Percentiles rank a stretch among this genome's conserved stretches.
Evolutionary conservation across 495 filamentous ascomycete genomes (phyloP).

Genomic region (Podospora pseudopauciseta): DNA sequence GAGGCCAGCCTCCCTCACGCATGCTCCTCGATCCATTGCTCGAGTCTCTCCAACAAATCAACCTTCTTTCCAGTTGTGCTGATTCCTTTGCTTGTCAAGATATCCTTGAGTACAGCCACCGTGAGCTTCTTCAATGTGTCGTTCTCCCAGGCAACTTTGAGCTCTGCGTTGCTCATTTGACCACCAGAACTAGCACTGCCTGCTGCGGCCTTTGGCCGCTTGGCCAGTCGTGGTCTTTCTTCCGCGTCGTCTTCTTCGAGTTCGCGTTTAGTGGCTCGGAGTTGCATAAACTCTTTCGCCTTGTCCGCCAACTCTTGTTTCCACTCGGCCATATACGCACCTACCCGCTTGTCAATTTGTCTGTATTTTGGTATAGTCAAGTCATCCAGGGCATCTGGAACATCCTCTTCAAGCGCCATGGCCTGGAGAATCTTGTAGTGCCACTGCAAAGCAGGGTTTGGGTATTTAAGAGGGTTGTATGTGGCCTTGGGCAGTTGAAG

Average conservation of each 20-base stretch:
- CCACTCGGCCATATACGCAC: constrained; percentile 74
- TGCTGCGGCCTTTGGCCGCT: constrained; percentile 36
- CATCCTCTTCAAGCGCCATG: constrained; percentile 85
- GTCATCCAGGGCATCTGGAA: constrained; percentile 76
- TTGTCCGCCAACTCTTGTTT: constrained; percentile 58
- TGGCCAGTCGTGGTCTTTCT: constrained; percentile 39
- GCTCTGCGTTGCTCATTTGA: constrained; percentile 49
- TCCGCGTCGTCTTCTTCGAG: constrained; percentile 38
- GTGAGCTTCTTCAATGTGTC: constrained; percentile 67
- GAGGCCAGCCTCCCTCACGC: constrained; percentile 18
- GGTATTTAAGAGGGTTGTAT: constrained; percentile 83
- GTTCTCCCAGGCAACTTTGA: constrained; percentile 58
- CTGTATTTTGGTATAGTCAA: constrained; percentile 78
- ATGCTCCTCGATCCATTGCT: constrained; percentile 67
- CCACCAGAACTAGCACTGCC: constrained; percentile 25
- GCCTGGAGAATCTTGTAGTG: constrained; percentile 94
- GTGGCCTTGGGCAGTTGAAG: constrained; percentile 81
- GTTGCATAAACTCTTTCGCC: constrained; percentile 33
- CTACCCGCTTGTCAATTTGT: constrained; percentile 79
- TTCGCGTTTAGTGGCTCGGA: constrained; percentile 43
- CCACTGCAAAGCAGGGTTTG: constrained; percentile 96
- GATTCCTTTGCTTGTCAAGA: constrained; percentile 59
- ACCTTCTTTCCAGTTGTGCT: constrained; percentile 67
- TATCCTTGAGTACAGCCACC: constrained; percentile 65
- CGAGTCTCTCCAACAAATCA: constrained; percentile 73